Base-by-base conservation (phyloP, 768 basidiomycete species). In the Hysterangium stoloniferum region DNA sequence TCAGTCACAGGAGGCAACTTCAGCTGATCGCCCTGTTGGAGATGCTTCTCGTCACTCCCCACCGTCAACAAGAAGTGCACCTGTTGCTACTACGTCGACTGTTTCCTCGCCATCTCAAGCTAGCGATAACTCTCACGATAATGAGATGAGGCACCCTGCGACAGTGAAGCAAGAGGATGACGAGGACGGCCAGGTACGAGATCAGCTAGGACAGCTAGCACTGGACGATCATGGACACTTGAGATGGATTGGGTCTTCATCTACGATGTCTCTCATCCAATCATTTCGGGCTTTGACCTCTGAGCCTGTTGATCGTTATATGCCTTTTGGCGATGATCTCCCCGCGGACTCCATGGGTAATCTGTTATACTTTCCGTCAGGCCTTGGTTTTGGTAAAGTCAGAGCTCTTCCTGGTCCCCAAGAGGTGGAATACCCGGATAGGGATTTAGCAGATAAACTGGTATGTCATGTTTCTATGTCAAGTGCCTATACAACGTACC, bases 161-260 rank as follows among this genome's bases (percentile, higher is more conserved):
- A 65, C 64, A 7, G 56, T 66, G 56, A 69, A 69, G 60, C 65
- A 66, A 51, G 71, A 71, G 60, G 85, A 87, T 57, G 88, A 89
- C 25, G 57, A 54, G 25, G 52, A 60, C 19, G 55, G 48, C 46
- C 56, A 58, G 67, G 76, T 91, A 58, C 80, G 78, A 61, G 88
- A 91, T 63, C 82, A 85, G 13, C 84, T 92, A 61, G 90, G 88
- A 17, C 88, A 91, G 63, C 77, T 92, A 46, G 87, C 90, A 24
- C 73, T 92, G 34, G 89, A 92, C 59, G 90, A 91, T 62, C 84
- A 90, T 57, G 89, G 89, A 28, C 87, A 90, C 65, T 80, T 87
- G 77, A 80, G 88, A 53, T 92, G 89, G 89, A 91, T 92, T 58
- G 89, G 89, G 35, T 86, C 88, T 46, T 91, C 90, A 4, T 91